Evolutionary conservation across 2,329 filamentous ascomycete species (phyloP).

Genomic region (Sclerotinia borealis): DNA sequence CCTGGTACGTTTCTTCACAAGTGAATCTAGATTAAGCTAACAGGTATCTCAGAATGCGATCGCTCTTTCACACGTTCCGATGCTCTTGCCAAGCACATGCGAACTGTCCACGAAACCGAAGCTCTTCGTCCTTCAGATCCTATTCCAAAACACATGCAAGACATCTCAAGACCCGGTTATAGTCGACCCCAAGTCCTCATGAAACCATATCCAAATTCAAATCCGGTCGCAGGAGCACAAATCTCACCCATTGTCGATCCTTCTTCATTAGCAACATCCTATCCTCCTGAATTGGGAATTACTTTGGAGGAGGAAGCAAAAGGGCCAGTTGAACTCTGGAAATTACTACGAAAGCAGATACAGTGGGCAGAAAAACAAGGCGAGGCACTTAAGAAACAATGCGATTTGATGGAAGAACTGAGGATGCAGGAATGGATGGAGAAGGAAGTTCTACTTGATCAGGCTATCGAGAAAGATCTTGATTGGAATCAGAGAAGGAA

Average conservation of each 20-base stretch:
- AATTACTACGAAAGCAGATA: constrained; percentile 55
- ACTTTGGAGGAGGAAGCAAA: constrained; percentile 56
- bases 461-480: constrained; percentile 60
- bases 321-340: constrained; percentile 60
- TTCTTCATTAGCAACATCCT: constrained; percentile 32
- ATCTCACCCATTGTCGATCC: constrained; percentile 37
- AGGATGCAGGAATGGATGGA: constrained; percentile 71
- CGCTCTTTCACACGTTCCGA: constrained; percentile 94
- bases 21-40: neutral
- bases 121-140: constrained; percentile 75
- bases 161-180: constrained; percentile 34
- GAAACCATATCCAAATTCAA: constrained; percentile 50
- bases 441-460: constrained; percentile 73
- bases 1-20: constrained; percentile 56
- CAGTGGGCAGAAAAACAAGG: constrained; percentile 66
- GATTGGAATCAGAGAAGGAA: constrained; percentile 57
- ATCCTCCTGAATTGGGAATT: constrained; percentile 50
- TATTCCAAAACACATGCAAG: constrained; percentile 62
- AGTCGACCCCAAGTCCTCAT: constrained; percentile 56
- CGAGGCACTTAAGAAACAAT: constrained; percentile 57
- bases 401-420: constrained; percentile 57
- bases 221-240: constrained; percentile 36
- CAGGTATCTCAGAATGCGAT: constrained; percentile 69
- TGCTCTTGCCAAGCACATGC: constrained; percentile 95
- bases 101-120: constrained; percentile 96